Evolutionary conservation across 192 early-diverging fungal species (phyloP).

Genomic region (Dispira simplex): DNA sequence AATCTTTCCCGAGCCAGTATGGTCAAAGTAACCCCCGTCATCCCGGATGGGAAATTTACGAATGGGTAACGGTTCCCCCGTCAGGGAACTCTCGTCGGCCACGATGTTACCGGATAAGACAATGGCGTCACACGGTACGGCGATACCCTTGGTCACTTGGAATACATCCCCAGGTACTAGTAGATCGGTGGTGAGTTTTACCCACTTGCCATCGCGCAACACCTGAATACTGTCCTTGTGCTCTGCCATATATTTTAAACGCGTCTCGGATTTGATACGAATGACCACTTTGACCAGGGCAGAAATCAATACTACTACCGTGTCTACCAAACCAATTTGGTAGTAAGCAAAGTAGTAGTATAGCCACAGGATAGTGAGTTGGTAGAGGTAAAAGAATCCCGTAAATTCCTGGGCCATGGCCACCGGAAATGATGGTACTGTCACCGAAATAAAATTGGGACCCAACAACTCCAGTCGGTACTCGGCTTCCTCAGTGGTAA

Average conservation of each 20-base stretch:
- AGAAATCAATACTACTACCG: conserved; percentile 26
- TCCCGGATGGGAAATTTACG: conserved; percentile 39
- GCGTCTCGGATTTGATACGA: conserved; percentile 23
- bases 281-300: conserved; percentile 29
- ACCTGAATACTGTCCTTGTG: conserved; percentile 24
- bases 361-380: conserved; percentile 29
- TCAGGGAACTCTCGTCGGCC: conserved; percentile 42
- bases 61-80: conserved; percentile 47
- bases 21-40: conserved; percentile 18
- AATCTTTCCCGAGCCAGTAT: conserved; percentile 12
- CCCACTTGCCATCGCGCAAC: conserved; percentile 27
- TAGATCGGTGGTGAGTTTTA: conserved; percentile 16
- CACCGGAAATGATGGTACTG: conserved; percentile 28
- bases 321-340: conserved; percentile 28
- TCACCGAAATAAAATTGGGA: conserved; percentile 42
- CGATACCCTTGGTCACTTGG: conserved; percentile 11
- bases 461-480: conserved; percentile 35
- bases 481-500: conserved; percentile 28
- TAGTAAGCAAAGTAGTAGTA: conserved; percentile 33
- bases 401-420: conserved; percentile 34
- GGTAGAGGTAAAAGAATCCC: conserved; percentile 33
- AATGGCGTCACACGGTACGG: conserved; percentile 34
- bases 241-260: conserved; percentile 31
- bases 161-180: conserved; percentile 26
- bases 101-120: conserved; percentile 36